A percentile compares a stretch with the other conserved stretches of the same genome.
phyloP scores from a whole-genome alignment of 345 rosid genomes.

The Arabis alpina region DNA sequence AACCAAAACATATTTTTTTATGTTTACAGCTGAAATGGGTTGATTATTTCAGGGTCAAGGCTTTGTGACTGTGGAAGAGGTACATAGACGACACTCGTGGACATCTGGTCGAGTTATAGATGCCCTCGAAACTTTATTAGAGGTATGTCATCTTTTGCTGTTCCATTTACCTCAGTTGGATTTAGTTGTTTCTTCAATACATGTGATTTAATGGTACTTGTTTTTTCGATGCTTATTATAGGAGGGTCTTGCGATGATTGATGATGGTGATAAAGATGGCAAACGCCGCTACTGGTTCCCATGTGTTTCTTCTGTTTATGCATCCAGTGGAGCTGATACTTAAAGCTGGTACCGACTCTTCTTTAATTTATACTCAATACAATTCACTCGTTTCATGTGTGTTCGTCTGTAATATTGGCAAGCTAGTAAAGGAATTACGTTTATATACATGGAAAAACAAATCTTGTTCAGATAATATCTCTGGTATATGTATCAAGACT shows the following conservation, averaged over 20 bases:
- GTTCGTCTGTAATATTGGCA: neutral
- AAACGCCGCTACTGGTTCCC: conserved; percentile 76
- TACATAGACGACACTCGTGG: conserved; percentile 74
- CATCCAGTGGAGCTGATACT: conserved; percentile 16
- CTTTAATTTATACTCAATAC: neutral
- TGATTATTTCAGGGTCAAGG: conserved; percentile 65
- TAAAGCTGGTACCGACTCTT: conserved; percentile 2
- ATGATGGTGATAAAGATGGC: conserved; percentile 72
- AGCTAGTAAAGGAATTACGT: neutral
- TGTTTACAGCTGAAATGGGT: conserved; percentile 2
- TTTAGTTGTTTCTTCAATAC: neutral
- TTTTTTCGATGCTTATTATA: conserved; percentile 32
- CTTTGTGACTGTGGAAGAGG: conserved; percentile 78
- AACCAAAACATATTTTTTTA: neutral
- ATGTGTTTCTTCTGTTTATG: conserved; percentile 33
- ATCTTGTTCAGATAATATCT: neutral
- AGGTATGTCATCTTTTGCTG: conserved; percentile 48
- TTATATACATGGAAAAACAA: neutral
- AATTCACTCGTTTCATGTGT: neutral
- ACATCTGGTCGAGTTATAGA: conserved; percentile 80
- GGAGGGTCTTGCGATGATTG: conserved; percentile 92
- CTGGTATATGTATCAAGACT: neutral
- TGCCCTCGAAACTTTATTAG: conserved; percentile 72
- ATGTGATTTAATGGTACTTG: conserved; percentile 24
- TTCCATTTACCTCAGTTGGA: neutral